A percentile compares a stretch with the other conserved stretches of the same genome.
phyloP scores from a whole-genome alignment of 805 yeast species.

The Isabelozyma heimii region DNA sequence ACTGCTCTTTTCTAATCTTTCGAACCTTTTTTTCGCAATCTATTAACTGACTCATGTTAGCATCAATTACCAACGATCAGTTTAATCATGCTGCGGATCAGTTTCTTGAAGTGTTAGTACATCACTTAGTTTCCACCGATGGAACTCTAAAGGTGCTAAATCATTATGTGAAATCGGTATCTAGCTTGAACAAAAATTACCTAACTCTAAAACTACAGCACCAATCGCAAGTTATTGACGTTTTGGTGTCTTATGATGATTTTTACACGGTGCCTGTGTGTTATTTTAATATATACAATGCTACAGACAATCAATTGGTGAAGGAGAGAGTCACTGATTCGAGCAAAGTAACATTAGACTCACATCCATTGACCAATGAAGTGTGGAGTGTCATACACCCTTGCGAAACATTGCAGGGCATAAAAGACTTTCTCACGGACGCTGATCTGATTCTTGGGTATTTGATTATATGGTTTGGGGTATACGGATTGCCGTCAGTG shows the following conservation, averaged over 20 bases:
- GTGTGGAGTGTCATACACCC: slow-evolving; percentile 28
- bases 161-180: slow-evolving; percentile 3
- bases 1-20: background rate
- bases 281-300: slow-evolving; percentile 16
- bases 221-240: slow-evolving; percentile 9
- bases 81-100: slow-evolving; percentile 10
- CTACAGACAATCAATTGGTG: background rate
- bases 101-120: slow-evolving; percentile 13
- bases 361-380: slow-evolving; percentile 12
- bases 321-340: background rate
- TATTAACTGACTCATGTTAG: background rate
- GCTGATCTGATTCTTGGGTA: slow-evolving; percentile 8
- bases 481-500: slow-evolving; percentile 13
- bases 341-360: background rate
- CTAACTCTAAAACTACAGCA: background rate
- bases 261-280: slow-evolving; percentile 31
- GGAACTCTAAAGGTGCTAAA: slow-evolving; percentile 5
- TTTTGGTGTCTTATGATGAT: slow-evolving; percentile 26
- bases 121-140: slow-evolving; percentile 1
- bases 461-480: slow-evolving; percentile 20
- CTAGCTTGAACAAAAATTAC: background rate
- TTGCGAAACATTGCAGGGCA: slow-evolving; percentile 21
- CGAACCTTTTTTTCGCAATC: too few relatives aligned
- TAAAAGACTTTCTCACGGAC: slow-evolving; percentile 8
- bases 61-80: slow-evolving; percentile 5